Conservation (phyloP, 2,329 filamentous ascomycete species). For the Phoma sp. region DNA sequence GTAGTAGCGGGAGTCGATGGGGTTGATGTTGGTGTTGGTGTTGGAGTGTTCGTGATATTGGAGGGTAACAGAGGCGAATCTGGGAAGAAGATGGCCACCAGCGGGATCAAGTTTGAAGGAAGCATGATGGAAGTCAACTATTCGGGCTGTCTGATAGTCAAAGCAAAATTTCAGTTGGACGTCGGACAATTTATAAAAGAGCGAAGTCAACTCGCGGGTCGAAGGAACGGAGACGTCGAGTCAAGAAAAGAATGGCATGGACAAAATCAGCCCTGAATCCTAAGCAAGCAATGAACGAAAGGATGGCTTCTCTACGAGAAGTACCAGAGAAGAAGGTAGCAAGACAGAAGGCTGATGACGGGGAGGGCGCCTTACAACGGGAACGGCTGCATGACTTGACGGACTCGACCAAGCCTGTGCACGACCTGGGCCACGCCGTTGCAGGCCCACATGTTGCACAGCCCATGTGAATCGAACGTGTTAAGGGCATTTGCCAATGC, state of each 20-base stretch:
- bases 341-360: not conserved
- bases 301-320: not conserved
- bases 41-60: not conserved
- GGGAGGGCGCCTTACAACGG: not conserved
- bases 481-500: not conserved
- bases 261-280: not conserved
- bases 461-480: conserved; percentile 4
- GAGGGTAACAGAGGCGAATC: conserved; percentile 1
- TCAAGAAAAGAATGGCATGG: conserved; percentile 13
- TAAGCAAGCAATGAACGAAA: not conserved
- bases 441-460: conserved; percentile 14
- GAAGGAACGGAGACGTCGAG: conserved; percentile 11
- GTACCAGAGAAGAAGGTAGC: conserved; percentile 7
- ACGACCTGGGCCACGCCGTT: conserved; percentile 7
- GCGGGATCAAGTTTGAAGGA: conserved; percentile 2
- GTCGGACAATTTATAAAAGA: not conserved
- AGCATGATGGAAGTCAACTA: not conserved
- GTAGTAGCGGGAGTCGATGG: not conserved
- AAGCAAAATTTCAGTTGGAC: not conserved
- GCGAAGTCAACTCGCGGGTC: conserved; percentile 7
- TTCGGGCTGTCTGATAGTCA: no score
- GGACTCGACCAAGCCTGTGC: not conserved
- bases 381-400: not conserved
- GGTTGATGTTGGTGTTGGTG: not conserved
- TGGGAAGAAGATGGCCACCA: conserved; percentile 14